Conservation (phyloP, 345 rosid species). For the Nephelium lappaceum region DNA sequence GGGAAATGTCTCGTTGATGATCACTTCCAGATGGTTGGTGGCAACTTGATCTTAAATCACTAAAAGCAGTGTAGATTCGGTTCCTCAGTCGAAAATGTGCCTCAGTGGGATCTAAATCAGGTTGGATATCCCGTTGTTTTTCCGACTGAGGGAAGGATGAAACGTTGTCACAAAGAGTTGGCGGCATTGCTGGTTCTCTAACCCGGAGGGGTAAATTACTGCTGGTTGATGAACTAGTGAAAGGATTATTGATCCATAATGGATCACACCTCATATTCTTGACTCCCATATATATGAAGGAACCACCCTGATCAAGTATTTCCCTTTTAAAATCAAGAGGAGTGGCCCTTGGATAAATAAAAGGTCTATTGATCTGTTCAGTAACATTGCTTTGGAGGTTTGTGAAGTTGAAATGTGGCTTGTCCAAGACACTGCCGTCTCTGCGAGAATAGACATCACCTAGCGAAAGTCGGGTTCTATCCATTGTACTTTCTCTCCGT, state of each 20-base stretch:
- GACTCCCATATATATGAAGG: constrained; percentile 10
- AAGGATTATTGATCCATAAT: constrained; percentile 2
- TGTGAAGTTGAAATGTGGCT: too few relatives aligned
- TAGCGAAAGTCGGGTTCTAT: too few relatives aligned
- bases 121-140: too few relatives aligned
- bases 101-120: constrained; percentile 13
- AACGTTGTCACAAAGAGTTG: constrained; percentile 14
- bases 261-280: constrained; percentile 16
- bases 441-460: too few relatives aligned
- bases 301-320: background rate
- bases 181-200: constrained; percentile 32
- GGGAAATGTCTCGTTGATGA: background rate
- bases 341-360: too few relatives aligned
- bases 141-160: constrained; percentile 19
- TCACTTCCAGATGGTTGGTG: background rate
- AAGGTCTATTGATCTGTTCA: too few relatives aligned
- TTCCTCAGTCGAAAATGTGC: too few relatives aligned
- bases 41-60: background rate
- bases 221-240: constrained; percentile 15
- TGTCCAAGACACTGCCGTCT: too few relatives aligned
- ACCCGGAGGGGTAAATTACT: constrained; percentile 47
- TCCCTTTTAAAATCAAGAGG: constrained; percentile 17
- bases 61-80: constrained; percentile 1
- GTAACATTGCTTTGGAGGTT: too few relatives aligned
- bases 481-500: too few relatives aligned